Percentiles rank a stretch among this genome's conserved stretches.
phyloP scores from a whole-genome alignment of 257 asterid species.

The Mentha longifolia region DNA sequence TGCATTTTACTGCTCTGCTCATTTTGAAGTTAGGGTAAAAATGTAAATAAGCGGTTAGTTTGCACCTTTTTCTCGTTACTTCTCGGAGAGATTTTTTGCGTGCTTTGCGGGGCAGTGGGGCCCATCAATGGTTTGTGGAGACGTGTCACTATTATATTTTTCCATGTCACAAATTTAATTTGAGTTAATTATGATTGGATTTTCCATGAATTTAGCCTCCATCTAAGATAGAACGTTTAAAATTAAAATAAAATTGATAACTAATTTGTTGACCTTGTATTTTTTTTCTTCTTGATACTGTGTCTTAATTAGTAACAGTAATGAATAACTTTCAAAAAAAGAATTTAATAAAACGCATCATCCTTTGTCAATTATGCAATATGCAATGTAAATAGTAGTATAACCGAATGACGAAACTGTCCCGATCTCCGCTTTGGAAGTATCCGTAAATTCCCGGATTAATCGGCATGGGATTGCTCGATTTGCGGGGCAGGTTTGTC shows the following conservation, averaged over 20 bases:
- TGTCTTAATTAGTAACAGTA: too few relatives aligned
- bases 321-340: too few relatives aligned
- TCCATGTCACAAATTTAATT: too few relatives aligned
- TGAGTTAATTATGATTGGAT: too few relatives aligned
- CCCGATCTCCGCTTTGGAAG: slow-evolving; percentile 27
- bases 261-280: too few relatives aligned
- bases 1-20: background rate
- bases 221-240: too few relatives aligned
- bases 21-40: background rate
- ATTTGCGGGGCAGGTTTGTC: slow-evolving; percentile 48
- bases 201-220: too few relatives aligned
- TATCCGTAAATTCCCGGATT: slow-evolving; percentile 33
- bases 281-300: too few relatives aligned
- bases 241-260: too few relatives aligned
- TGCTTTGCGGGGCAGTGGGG: slow-evolving; percentile 37
- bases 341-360: too few relatives aligned
- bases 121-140: background rate
- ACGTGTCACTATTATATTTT: too few relatives aligned
- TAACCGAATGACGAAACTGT: slow-evolving; percentile 42
- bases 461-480: slow-evolving; percentile 35
- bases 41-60: background rate
- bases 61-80: slow-evolving; percentile 11
- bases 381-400: too few relatives aligned
- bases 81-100: slow-evolving; percentile 48
- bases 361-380: background rate